These are phyloP conservation scores for Diaporthe citrichinensis DNA, from an alignment of 2,329 filamentous ascomycete genomes.

Conservation along the genomic window DNA sequence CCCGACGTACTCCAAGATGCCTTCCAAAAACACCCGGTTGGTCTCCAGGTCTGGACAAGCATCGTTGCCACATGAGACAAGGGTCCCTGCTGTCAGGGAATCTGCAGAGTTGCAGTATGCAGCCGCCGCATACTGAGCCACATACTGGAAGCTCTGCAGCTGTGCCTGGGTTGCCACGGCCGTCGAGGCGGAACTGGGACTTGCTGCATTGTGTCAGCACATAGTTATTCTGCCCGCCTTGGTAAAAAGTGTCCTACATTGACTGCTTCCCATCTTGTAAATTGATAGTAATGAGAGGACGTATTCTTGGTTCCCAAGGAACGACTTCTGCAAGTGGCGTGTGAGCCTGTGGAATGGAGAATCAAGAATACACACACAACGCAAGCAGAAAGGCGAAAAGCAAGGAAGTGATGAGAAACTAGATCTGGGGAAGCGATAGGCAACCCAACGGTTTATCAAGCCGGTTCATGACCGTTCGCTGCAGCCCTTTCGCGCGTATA, in stretches of 20 bases:
- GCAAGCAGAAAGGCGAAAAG: not conserved
- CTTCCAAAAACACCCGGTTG: slow-evolving; percentile 33
- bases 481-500: not conserved
- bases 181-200: not conserved
- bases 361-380: not conserved
- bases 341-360: not conserved
- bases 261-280: slow-evolving; percentile 15
- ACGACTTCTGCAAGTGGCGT: not conserved
- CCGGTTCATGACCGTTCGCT: not conserved
- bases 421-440: not conserved
- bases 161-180: slow-evolving; percentile 7
- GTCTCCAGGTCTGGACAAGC: slow-evolving; percentile 44
- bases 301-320: not conserved
- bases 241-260: not conserved
- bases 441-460: not conserved
- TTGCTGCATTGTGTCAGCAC: not conserved
- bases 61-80: slow-evolving; percentile 42
- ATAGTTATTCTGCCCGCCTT: not conserved
- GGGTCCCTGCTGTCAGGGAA: slow-evolving; percentile 25
- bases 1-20: not conserved
- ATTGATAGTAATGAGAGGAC: not conserved
- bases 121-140: slow-evolving; percentile 45
- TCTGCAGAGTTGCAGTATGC: slow-evolving; percentile 46
- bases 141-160: slow-evolving; percentile 43
- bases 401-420: not conserved